phyloP scores from a whole-genome alignment of 345 rosid genomes.

The Syzygium aqueum region DNA sequence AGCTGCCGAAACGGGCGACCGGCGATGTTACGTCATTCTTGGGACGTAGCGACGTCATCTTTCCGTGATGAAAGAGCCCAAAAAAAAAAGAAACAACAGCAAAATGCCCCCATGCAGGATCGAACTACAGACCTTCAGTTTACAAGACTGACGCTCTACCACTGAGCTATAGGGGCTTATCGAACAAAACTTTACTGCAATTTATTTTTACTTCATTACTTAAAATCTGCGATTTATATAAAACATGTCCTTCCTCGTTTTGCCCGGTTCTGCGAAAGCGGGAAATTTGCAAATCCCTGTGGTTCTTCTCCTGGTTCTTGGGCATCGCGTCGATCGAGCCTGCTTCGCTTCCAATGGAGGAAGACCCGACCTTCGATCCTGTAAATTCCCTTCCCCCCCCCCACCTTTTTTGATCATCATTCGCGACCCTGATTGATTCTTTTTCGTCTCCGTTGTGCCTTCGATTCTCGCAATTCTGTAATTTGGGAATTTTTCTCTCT shows the following conservation, averaged over 20 bases:
- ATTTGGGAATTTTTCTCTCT: not conserved
- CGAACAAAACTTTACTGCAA: fast-evolving
- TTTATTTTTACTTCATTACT: fast-evolving
- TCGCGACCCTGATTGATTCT: not conserved
- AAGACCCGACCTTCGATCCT: conserved; percentile 40
- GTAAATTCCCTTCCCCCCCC: conserved; percentile 5
- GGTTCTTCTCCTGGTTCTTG: not conserved
- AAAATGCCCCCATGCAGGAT: conserved; percentile 64
- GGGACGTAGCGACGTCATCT: not conserved
- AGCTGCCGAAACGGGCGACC: too few species aligned
- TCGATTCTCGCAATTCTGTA: not conserved
- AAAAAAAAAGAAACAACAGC: not conserved
- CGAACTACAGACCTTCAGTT: conserved; percentile 84
- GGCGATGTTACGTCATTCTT: not conserved
- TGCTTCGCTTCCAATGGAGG: conserved; percentile 27
- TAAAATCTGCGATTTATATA: fast-evolving
- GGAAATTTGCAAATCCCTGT: not conserved
- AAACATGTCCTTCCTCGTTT: not conserved
- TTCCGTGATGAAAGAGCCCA: not conserved
- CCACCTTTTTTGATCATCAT: not conserved
- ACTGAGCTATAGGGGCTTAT: conserved; percentile 73
- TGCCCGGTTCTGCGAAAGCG: not conserved
- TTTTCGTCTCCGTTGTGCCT: not conserved
- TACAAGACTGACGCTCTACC: conserved; percentile 91
- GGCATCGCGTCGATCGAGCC: not conserved